A percentile compares a stretch with the other conserved stretches of the same genome.
phyloP scores from a whole-genome alignment of 306 rosid species.

The Morella rubra region DNA sequence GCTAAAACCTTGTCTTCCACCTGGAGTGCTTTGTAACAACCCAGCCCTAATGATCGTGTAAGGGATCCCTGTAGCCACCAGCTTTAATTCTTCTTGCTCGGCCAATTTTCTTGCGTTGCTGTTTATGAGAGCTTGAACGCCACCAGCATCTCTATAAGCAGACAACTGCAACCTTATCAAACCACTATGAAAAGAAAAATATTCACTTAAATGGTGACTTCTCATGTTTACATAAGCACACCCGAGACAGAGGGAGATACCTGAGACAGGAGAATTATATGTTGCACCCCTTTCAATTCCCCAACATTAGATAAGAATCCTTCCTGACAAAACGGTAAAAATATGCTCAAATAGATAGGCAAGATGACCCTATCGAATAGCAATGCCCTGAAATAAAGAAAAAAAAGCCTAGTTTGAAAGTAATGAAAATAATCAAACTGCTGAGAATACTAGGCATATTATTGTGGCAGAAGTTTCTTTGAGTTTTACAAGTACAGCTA shows the following conservation, averaged over 20 bases:
- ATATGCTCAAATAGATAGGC: slow-evolving; percentile 1
- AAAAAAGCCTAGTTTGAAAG: background rate
- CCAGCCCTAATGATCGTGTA: slow-evolving; percentile 79
- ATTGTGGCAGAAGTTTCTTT: background rate
- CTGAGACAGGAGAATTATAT: slow-evolving; percentile 83
- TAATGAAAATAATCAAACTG: background rate
- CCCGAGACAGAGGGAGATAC: slow-evolving; percentile 39
- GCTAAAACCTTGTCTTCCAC: slow-evolving; percentile 82
- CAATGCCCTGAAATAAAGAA: background rate
- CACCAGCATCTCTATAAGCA: slow-evolving; percentile 70
- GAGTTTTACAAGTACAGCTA: background rate
- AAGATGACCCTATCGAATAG: slow-evolving; percentile 1
- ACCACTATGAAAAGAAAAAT: slow-evolving; percentile 34
- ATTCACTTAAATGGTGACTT: background rate
- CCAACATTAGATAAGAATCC: slow-evolving; percentile 72
- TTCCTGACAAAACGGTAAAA: slow-evolving; percentile 48
- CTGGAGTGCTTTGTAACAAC: slow-evolving; percentile 58
- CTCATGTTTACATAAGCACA: background rate
- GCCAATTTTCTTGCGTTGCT: slow-evolving; percentile 66
- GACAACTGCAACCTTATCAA: slow-evolving; percentile 87
- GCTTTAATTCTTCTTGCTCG: slow-evolving; percentile 72
- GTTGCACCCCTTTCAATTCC: slow-evolving; percentile 71
- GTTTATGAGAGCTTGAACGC: slow-evolving; percentile 74
- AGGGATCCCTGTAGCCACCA: slow-evolving; percentile 66
- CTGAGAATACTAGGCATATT: background rate